Evolutionary conservation across 441 rosid species (phyloP), one percentile per base, ranked within the genome.

Genomic region (Breynia disticha): DNA sequence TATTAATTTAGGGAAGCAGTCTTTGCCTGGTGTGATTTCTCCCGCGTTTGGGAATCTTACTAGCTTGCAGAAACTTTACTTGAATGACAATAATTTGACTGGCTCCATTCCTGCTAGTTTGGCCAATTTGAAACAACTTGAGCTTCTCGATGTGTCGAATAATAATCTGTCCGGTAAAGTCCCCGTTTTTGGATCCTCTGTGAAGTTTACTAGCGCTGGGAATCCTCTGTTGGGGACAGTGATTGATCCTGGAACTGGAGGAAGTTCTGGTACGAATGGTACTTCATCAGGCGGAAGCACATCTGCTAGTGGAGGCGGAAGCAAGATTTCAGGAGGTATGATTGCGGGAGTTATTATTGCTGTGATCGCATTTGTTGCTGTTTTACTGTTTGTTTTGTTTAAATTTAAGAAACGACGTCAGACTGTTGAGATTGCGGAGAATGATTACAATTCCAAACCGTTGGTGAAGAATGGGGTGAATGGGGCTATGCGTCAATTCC

Each of bases 131-230:
- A 5, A 77, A 15, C 61, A 48, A 32, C 63, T 87, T 47, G 66
- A 60, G 65, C 20, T 52, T 39, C 70, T 87, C 50, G 81, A 87
- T 67, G 83, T 87, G 6, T 72, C 90, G 0, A 84, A 82, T 56
- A 87, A 87, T 64, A 78, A 87, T 66, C 81, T 87, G 58, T 67
- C 46, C 4, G 96, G 96, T 4, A 55, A 16, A 1, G 50, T 80
- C 39, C 95, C 89, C 0, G 12, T 19, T 14, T 81, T 85, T 57
- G 58, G 76, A 0, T 12, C 45, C 4, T 7, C 54, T 0, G 82
- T 83, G 44, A 79, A 72, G 70, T 63, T 85, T 44, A 50, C 1
- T 15, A 38, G 15, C 2, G 28, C 77, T 0, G 95, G 95, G 11
- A 87, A 87, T 59, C 35, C 69, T 56, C 61, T 76, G 22, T 57